Evolutionary conservation across 495 filamentous ascomycete genomes (phyloP).

Genomic region (Neurospora tetrasperma): DNA sequence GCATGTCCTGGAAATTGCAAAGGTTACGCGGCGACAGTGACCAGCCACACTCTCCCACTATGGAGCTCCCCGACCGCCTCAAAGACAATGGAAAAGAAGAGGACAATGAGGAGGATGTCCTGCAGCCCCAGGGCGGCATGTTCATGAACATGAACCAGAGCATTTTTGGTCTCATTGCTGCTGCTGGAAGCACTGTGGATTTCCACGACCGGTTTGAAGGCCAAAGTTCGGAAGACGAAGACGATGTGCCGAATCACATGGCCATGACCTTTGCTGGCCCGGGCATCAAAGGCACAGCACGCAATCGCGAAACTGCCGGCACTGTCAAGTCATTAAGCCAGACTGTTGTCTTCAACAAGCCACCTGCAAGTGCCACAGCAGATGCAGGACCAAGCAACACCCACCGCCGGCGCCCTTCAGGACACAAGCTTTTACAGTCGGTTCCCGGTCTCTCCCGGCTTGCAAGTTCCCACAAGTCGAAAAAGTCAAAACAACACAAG

Average conservation of each 20-base stretch:
- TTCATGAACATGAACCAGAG: constrained; percentile 83
- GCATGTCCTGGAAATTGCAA: constrained; percentile 43
- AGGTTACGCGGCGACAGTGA: constrained; percentile 43
- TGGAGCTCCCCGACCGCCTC: constrained; percentile 70
- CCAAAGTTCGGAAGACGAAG: constrained; percentile 66
- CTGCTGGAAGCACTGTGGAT: constrained; percentile 72
- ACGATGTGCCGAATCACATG: constrained; percentile 22
- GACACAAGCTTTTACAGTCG: constrained; percentile 40
- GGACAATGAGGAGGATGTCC: constrained; percentile 56
- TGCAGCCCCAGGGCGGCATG: constrained; percentile 49
- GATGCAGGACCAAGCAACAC: neutral
- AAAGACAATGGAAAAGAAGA: constrained; percentile 56
- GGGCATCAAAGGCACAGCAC: neutral
- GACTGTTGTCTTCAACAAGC: neutral
- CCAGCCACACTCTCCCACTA: constrained; percentile 41
- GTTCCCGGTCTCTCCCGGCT: constrained; percentile 40
- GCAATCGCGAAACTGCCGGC: neutral
- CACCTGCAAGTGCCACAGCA: neutral
- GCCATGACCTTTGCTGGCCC: constrained; percentile 22
- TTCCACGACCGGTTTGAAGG: constrained; percentile 75
- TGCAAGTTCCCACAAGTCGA: constrained; percentile 25
- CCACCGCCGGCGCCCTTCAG: neutral
- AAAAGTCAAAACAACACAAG: constrained; percentile 25
- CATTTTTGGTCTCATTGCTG: constrained; percentile 86
- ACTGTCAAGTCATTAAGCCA: neutral